Percentiles rank a stretch among this genome's conserved stretches.
phyloP scores from a whole-genome alignment of 2,329 filamentous ascomycete species.

The Beauveria bassiana region DNA sequence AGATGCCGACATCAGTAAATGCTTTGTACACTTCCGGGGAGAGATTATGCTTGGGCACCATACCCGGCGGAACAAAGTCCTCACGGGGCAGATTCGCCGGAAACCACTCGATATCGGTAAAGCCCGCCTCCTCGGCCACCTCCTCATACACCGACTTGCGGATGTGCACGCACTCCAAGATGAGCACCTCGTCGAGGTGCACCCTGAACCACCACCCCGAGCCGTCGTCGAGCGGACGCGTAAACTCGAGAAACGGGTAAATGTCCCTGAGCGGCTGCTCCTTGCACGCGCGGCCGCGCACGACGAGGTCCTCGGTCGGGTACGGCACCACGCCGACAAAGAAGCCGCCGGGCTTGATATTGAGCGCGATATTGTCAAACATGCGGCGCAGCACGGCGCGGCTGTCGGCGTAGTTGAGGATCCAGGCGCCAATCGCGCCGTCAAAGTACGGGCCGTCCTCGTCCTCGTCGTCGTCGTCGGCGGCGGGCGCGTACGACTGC shows the following conservation, averaged over 20 bases:
- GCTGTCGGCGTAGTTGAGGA: slow-evolving; percentile 5
- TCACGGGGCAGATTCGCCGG: neutral
- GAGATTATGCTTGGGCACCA: neutral
- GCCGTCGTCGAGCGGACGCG: neutral
- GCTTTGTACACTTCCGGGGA: neutral
- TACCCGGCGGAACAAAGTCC: neutral
- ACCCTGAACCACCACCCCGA: slow-evolving; percentile 2
- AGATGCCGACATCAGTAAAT: neutral
- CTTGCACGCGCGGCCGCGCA: neutral
- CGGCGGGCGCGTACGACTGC: neutral
- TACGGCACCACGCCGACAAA: slow-evolving; percentile 1
- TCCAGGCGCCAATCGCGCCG: slow-evolving; percentile 3
- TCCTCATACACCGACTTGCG: slow-evolving; percentile 1
- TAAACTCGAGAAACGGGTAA: neutral
- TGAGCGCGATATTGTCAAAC: slow-evolving; percentile 5
- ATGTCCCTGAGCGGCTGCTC: neutral
- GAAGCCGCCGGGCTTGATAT: slow-evolving; percentile 7
- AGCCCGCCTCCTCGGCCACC: neutral
- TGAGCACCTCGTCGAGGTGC: neutral
- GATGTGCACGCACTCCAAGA: neutral
- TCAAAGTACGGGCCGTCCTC: neutral
- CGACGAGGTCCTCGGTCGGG: neutral
- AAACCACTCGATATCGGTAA: neutral
- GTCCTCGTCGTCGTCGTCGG: neutral
- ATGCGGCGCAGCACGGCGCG: slow-evolving; percentile 2